Percentiles rank a stretch among this genome's conserved stretches.
Evolutionary conservation across 148 eudicot species (phyloP).

Genomic region (Arctostaphylos glauca): DNA sequence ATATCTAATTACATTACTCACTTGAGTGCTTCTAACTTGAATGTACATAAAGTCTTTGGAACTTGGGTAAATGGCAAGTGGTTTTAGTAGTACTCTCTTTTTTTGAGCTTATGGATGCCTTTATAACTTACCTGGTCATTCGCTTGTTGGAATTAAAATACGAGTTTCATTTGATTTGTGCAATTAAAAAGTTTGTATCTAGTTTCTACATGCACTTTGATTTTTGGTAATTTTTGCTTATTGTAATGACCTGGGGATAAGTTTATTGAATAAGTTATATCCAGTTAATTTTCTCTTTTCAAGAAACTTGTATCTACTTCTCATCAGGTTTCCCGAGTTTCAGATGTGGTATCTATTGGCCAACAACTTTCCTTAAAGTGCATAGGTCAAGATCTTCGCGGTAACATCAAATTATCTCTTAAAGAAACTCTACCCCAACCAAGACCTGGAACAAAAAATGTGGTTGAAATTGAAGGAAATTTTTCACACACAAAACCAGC

Average conservation of each 20-base stretch:
- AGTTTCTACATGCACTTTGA: neutral
- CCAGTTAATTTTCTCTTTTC: neutral
- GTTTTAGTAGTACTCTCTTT: neutral
- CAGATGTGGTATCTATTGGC: conserved; percentile 78
- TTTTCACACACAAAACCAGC: conserved; percentile 24
- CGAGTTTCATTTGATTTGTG: neutral
- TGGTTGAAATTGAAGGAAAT: conserved; percentile 21
- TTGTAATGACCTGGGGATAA: neutral
- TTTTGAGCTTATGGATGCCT: neutral
- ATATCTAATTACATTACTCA: neutral
- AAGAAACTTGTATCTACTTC: conserved; percentile 13
- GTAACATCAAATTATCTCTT: conserved; percentile 84
- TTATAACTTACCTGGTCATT: neutral
- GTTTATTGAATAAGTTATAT: conserved; percentile 2
- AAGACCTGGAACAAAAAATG: conserved; percentile 24
- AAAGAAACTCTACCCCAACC: conserved; percentile 57
- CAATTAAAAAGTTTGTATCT: neutral
- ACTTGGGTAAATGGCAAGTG: neutral
- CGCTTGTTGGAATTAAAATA: neutral
- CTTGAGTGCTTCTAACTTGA: neutral
- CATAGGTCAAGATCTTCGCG: conserved; percentile 85
- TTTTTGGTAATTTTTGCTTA: neutral
- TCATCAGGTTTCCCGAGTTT: conserved; percentile 63
- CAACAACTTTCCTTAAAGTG: conserved; percentile 75
- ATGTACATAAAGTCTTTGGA: neutral